These are phyloP conservation scores for Trypanosoma vivax DNA, from an alignment of 208 protist genomes.

Conservation along the genomic window DNA sequence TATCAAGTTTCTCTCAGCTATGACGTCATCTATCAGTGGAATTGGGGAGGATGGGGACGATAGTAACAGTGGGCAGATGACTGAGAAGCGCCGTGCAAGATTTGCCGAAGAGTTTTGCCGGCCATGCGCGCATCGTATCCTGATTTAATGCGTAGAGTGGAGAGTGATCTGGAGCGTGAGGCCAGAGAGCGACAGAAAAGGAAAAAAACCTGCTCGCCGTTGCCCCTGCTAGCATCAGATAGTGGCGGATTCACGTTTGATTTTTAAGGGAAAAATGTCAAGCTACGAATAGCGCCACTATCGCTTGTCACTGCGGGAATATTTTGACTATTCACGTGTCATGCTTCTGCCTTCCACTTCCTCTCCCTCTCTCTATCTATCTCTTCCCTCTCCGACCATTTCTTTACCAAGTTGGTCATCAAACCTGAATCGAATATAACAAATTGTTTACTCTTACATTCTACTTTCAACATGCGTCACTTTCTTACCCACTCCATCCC, in stretches of 20 bases:
- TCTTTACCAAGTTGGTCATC: too few species aligned
- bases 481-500: too few species aligned
- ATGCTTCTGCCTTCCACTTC: too few species aligned
- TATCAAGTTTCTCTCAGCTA: constrained; percentile 74
- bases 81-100: constrained; percentile 27
- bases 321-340: too few species aligned
- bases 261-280: too few species aligned
- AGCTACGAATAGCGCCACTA: too few species aligned
- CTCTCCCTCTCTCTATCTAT: too few species aligned
- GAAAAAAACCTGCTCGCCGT: constrained; percentile 20
- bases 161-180: constrained; percentile 43
- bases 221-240: constrained; percentile 43
- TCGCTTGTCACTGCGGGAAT: too few species aligned
- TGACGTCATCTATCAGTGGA: constrained; percentile 80
- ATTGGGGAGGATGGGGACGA: constrained; percentile 79
- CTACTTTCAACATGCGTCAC: too few species aligned
- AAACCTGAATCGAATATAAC: too few species aligned
- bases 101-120: constrained; percentile 64
- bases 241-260: constrained; percentile 69
- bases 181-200: constrained; percentile 39
- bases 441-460: too few species aligned
- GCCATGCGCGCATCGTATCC: constrained; percentile 53
- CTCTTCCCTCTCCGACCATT: too few species aligned
- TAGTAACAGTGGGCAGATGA: constrained; percentile 29
- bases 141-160: constrained; percentile 46